A percentile compares a stretch with the other conserved stretches of the same genome.
phyloP scores from a whole-genome alignment of 2,329 filamentous ascomycete genomes.

The Ceratocystis huliohia region DNA sequence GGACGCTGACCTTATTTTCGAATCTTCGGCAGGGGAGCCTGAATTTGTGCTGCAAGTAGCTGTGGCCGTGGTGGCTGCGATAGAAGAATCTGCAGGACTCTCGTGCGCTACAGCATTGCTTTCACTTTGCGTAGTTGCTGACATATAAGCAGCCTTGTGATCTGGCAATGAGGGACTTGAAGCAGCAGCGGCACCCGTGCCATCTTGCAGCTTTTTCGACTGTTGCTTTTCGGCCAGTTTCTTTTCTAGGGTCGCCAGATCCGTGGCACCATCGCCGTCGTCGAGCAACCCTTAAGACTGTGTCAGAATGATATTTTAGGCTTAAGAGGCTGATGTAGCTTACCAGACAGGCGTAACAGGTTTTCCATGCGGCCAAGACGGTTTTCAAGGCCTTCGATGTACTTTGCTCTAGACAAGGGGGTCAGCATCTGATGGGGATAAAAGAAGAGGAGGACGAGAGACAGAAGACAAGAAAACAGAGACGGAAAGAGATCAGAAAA shows the following conservation, averaged over 20 bases:
- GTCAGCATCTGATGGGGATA: too few species aligned
- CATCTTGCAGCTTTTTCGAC: conserved; percentile 27
- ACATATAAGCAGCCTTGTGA: conserved; percentile 31
- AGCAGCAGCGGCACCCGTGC: conserved; percentile 35
- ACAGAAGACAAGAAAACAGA: neutral
- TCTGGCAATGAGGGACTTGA: conserved; percentile 43
- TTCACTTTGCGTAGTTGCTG: conserved; percentile 28
- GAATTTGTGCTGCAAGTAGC: neutral
- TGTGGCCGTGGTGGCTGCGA: neutral
- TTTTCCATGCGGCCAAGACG: conserved; percentile 92
- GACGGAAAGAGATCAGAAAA: neutral
- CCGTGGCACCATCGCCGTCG: conserved; percentile 72
- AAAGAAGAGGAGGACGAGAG: conserved; percentile 5
- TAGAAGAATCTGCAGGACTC: conserved; percentile 40
- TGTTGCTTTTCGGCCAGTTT: conserved; percentile 48
- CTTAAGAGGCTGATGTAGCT: conserved; percentile 8
- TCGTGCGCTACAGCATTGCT: conserved; percentile 37
- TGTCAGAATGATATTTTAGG: neutral
- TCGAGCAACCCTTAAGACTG: conserved; percentile 51
- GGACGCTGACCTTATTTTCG: conserved; percentile 25
- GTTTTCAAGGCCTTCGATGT: conserved; percentile 94
- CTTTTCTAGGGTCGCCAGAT: conserved; percentile 78
- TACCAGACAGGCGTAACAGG: conserved; percentile 68
- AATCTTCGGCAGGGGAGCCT: neutral
- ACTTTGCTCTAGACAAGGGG: conserved; percentile 59